These are phyloP conservation scores for Zostera marina DNA, from an alignment of 116 monocot genomes.

Conservation along the genomic window DNA sequence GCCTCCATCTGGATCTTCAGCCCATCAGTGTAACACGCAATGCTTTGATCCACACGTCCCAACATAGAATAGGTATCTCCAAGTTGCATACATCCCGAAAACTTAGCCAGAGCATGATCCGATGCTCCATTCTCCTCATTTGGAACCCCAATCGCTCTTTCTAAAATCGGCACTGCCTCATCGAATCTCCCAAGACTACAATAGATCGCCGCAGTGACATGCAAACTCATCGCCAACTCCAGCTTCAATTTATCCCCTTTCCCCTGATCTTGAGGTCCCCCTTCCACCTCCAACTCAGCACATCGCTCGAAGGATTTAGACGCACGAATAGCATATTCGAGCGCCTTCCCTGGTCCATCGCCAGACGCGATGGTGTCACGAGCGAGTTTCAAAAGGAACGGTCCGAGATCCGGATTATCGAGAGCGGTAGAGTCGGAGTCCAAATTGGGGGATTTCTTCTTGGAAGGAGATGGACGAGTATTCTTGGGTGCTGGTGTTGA, in stretches of 20 bases:
- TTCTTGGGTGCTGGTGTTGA: neutral
- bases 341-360: slow-evolving; percentile 62
- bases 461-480: slow-evolving; percentile 2
- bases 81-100: slow-evolving; percentile 95
- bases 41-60: slow-evolving; percentile 61
- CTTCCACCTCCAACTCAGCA: slow-evolving; percentile 17
- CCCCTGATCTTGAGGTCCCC: neutral
- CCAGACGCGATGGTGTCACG: slow-evolving; percentile 88
- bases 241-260: slow-evolving; percentile 7
- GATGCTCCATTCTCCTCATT: slow-evolving; percentile 20
- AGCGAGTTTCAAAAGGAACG: slow-evolving; percentile 80
- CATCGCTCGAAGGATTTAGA: slow-evolving; percentile 67
- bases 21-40: slow-evolving; percentile 66
- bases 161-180: slow-evolving; percentile 77
- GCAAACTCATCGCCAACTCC: slow-evolving; percentile 90
- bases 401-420: slow-evolving; percentile 92
- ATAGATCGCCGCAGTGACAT: slow-evolving; percentile 85
- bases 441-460: neutral
- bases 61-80: slow-evolving; percentile 94
- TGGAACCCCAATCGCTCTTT: slow-evolving; percentile 65
- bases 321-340: slow-evolving; percentile 80
- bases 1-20: slow-evolving; percentile 71
- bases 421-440: slow-evolving; percentile 25
- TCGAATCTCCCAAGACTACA: slow-evolving; percentile 64
- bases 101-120: slow-evolving; percentile 71